Base-by-base conservation (phyloP, 1,139 yeast genomes). In the Casaregolazyma lundiana region DNA sequence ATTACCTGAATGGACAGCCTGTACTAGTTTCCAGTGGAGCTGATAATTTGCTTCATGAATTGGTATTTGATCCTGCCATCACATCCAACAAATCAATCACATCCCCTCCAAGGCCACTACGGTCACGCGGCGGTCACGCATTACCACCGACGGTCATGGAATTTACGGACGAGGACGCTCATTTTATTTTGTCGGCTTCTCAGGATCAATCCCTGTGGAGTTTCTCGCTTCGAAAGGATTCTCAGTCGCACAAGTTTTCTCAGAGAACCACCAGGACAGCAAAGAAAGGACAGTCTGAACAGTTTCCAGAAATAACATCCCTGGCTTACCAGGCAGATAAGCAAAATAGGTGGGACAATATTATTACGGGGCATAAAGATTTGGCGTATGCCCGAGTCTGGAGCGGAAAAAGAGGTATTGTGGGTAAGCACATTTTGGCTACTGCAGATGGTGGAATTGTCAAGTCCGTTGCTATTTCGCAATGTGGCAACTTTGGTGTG, bases 91-190 rank as follows among this genome's bases (percentile, higher is more conserved):
- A 81, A 0, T 55, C 59, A 22, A 79, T 88, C 26, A 81, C 84
- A 4, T 79, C 94, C 5, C 96, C 97, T 1, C 98, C 98, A 35
- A 81, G 98, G 62, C 81, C 84, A 52, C 73, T 94, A 58, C 80
- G 98, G 65, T 85, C 95, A 0, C 78, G 98, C 63, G 97, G 97
- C 57, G 99, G 99, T 11, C 98, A 94, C 65, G 81, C 96, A 2
- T 84, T 88, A 18, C 96, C 98, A 5, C 95, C 98, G 2, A 73
- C 84, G 0, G 68, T 80, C 9, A 81, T 94, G 42, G 72, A 74
- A 32, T 94, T 92, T 64, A 88, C 95, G 2, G 85, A 86, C 56
- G 78, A 80, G 16, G 82, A 79, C 52, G 81, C 96, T 0, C 98
- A 94, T 66, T 87, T 81, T 65, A 64, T 94, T 26, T 75, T 87